These are phyloP conservation scores for Botryotinia calthae DNA, from an alignment of 2,329 filamentous ascomycete genomes.

Conservation along the genomic window DNA sequence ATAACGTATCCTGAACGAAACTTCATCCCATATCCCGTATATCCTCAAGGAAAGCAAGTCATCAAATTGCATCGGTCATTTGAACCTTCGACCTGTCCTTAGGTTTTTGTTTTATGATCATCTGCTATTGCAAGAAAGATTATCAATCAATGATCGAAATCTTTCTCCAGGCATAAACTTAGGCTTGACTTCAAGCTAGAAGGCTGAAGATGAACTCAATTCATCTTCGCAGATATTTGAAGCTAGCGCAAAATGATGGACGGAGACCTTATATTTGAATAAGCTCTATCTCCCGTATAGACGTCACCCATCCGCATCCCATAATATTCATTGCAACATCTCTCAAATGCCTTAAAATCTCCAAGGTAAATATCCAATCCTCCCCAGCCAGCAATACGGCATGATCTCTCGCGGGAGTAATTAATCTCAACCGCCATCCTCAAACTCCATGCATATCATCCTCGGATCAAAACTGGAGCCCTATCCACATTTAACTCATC, in stretches of 20 bases:
- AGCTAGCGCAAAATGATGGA: too few relatives aligned
- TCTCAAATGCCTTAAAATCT: neutral
- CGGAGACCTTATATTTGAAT: neutral
- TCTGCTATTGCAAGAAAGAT: neutral
- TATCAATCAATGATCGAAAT: neutral
- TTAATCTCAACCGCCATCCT: constrained; percentile 1
- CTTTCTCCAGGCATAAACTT: neutral
- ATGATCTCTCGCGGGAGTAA: neutral
- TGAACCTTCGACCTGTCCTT: neutral
- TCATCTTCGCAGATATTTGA: neutral
- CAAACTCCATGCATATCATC: too few relatives aligned
- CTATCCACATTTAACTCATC: constrained; percentile 12
- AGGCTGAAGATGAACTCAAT: neutral
- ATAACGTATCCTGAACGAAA: neutral
- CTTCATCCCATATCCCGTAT: neutral
- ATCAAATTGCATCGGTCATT: neutral
- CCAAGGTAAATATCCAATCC: neutral
- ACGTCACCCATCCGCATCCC: too few relatives aligned
- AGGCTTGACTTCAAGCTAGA: neutral
- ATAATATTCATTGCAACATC: neutral
- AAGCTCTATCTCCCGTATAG: neutral
- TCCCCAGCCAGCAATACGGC: neutral
- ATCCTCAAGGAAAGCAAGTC: neutral
- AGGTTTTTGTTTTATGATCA: neutral
- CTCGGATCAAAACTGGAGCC: too few relatives aligned